Evolutionary conservation across 2,329 filamentous ascomycete genomes (phyloP), one percentile per base, ranked within the genome.

Genomic region (Ceratocystis variospora): DNA sequence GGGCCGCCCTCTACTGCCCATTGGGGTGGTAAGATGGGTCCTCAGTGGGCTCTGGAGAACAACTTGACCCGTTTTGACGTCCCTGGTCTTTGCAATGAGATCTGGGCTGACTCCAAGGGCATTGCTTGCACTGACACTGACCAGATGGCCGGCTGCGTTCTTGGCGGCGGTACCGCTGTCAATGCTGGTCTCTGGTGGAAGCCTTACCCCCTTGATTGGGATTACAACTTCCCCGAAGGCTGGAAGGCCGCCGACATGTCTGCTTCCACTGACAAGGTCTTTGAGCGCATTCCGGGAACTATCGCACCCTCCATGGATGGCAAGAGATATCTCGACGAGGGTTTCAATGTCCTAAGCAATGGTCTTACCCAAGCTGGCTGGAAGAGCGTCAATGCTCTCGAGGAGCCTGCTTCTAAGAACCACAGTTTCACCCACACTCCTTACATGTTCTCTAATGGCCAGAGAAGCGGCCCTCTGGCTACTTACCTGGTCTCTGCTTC

Each of bases 131-230:
- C 79, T 1, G 87, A 89, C 72, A 84, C 83, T n/a, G 85, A 87
- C 69, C 83, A 87, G 71, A 88, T 88, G 84, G 84, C 85, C 12
- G 87, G 86, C 15, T 89, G 87, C 69, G 79, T 89, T 55, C 79
- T 89, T 2, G 87, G 87, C 62, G 87, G 87, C 66, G 83, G 84
- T 6, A 82, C 83, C 15, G 82, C 84, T 33, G 79, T 88, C 71
- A 89, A 89, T 70, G 83, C 86, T 63, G 85, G 84, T 57, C 78
- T 89, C 44, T 88, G 84, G 81, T 87, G 84, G 80, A 84, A 82
- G 76, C 81, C 87, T 0, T 82, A 85, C 68, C 78, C 81, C 4
- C 73, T 76, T 6, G 88, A 90, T 72, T 90, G 87, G 78, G 85
- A 90, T 72, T 79, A 82, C 72, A 87, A 87, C 73, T 91, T 88